phyloP scores from a whole-genome alignment of 2,329 filamentous ascomycete genomes.

The Microascus cirrosus region DNA sequence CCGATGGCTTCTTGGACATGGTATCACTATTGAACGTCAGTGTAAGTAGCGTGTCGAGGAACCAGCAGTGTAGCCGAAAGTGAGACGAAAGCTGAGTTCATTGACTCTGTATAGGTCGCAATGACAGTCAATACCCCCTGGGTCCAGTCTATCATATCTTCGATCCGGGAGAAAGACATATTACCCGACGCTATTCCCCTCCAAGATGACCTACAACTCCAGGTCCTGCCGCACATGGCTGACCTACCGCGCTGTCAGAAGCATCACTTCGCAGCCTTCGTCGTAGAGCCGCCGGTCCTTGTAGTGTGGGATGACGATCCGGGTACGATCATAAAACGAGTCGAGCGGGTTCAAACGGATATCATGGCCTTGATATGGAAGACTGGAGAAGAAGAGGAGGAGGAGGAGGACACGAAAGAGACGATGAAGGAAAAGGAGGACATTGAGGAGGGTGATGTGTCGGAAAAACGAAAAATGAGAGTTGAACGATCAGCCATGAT shows the following conservation, averaged over 20 bases:
- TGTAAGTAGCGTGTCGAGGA: slow-evolving; percentile 23
- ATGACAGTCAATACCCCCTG: slow-evolving; percentile 58
- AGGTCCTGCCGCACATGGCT: slow-evolving; percentile 47
- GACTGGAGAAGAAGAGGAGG: slow-evolving; percentile 24
- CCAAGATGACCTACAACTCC: slow-evolving; percentile 44
- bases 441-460: slow-evolving; percentile 23
- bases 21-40: slow-evolving; percentile 34
- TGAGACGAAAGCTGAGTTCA: not conserved
- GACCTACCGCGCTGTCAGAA: slow-evolving; percentile 49
- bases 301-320: slow-evolving; percentile 55
- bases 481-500: slow-evolving; percentile 45
- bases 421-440: slow-evolving; percentile 29
- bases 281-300: slow-evolving; percentile 44
- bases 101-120: slow-evolving; percentile 34
- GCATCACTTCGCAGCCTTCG: slow-evolving; percentile 56
- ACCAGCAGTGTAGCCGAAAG: not conserved
- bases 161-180: slow-evolving; percentile 25
- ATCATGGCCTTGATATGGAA: slow-evolving; percentile 50
- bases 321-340: slow-evolving; percentile 39
- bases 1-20: slow-evolving; percentile 33
- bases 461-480: slow-evolving; percentile 34
- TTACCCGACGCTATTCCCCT: slow-evolving; percentile 43
- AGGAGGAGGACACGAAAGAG: slow-evolving; percentile 26
- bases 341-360: slow-evolving; percentile 36
- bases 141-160: slow-evolving; percentile 45